Evolutionary conservation across 306 rosid genomes (phyloP).

Genomic region (Dalbergia cochinchinensis): DNA sequence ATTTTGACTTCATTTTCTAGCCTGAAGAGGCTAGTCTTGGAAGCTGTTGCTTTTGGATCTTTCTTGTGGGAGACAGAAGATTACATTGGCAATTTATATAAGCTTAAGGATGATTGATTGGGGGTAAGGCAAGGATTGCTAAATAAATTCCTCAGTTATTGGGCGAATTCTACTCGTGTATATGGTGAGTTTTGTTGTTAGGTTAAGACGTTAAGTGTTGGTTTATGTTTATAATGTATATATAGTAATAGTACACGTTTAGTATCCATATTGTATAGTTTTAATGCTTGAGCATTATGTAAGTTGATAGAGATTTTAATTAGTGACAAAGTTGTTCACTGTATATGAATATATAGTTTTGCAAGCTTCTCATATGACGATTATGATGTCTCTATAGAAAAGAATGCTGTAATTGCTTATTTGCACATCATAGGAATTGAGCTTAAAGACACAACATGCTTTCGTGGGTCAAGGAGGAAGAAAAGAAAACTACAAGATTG

Average conservation of each 20-base stretch:
- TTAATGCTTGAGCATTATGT: slow-evolving; percentile 25
- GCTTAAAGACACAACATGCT: background rate
- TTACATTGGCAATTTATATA: slow-evolving; percentile 71
- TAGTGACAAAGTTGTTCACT: slow-evolving; percentile 10
- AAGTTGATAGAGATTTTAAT: slow-evolving; percentile 25
- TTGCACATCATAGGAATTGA: background rate
- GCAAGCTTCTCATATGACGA: background rate
- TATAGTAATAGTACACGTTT: slow-evolving; percentile 42
- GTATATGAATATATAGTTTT: slow-evolving; percentile 27
- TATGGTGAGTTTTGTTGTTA: slow-evolving; percentile 50
- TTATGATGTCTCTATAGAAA: background rate
- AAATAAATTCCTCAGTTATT: slow-evolving; percentile 14
- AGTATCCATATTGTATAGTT: slow-evolving; percentile 42
- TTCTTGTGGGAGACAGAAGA: slow-evolving; percentile 97
- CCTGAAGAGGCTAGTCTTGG: slow-evolving; percentile 89
- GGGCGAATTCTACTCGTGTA: slow-evolving; percentile 55
- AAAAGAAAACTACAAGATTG: background rate
- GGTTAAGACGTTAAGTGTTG: slow-evolving; percentile 15
- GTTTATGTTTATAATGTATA: slow-evolving; percentile 51
- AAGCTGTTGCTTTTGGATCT: slow-evolving; percentile 96
- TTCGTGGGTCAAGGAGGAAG: slow-evolving; percentile 4
- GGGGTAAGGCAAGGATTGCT: slow-evolving; percentile 4
- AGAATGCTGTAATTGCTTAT: background rate
- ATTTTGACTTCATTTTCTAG: slow-evolving; percentile 90
- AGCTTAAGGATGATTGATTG: slow-evolving; percentile 72